Evolutionary conservation across 129 eudicot genomes (phyloP), one percentile per base, ranked within the genome.

Genomic region (Solidago caesia): DNA sequence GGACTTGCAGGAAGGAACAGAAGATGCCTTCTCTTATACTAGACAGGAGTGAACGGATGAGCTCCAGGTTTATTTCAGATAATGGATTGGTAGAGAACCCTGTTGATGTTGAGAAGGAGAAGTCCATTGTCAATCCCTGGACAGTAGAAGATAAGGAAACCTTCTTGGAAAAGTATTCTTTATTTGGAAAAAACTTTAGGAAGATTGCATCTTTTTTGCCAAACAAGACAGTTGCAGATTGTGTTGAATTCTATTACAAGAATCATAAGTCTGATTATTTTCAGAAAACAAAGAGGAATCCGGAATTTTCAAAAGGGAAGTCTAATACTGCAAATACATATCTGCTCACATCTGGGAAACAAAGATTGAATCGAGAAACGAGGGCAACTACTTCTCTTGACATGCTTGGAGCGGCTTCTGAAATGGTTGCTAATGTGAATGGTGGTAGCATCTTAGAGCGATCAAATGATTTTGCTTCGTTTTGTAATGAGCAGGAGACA

Each of bases 161-260:
- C 9, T 95, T 91, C 52, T 65, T 95, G 56, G 82, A 87, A 8
- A 91, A 89, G 75, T 81, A 87, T 39, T 69, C 89, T 44, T 39
- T 55, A 6, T 80, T 82, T 45, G 96, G 99, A 49, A 95, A 95
- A 75, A 86, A 95, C 73, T 95, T 95, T 84, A 71, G 64, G 42
- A 95, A 82, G 73, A 91, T 95, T n/a, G 86, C 96, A 8, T 84
- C 88, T 56, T 95, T 87, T 86, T 85, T 95, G 14, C 87, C 79
- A 72, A 80, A 87, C 84, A 91, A 86, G 81, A 84, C 97, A 9
- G 79, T 82, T 58, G 92, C 92, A 14, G 96, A 95, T 64, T 95
- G 99, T 49, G 81, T 95, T 44, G 94, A 95, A 86, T 95, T 89
- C 73, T 95, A 95, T 68, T 95, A 95, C 86, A 91, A 95, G 81